Percentiles rank a stretch among this genome's conserved stretches.
These are phyloP conservation scores for Vitis hybrid DNA, from an alignment of 177 flowering plant genomes.

Conservation along the genomic window DNA sequence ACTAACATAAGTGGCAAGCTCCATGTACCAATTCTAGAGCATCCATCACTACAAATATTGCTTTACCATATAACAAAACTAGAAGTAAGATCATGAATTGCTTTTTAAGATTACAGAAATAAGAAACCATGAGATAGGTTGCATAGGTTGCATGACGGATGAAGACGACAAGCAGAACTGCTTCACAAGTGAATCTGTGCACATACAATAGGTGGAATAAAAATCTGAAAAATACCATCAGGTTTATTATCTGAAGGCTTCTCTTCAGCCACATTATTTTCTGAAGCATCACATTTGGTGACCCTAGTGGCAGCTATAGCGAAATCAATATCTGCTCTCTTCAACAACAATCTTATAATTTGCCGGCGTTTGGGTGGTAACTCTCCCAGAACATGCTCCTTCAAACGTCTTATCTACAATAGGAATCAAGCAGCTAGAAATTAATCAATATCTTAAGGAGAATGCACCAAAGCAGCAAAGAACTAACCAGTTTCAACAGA, in stretches of 20 bases:
- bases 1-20: too few species aligned
- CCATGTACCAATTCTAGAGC: too few species aligned
- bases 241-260: slow-evolving; percentile 13
- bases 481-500: not conserved
- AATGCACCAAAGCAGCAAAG: not conserved
- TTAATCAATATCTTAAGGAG: not conserved
- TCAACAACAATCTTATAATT: slow-evolving; percentile 61
- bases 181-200: not conserved
- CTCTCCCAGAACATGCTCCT: slow-evolving; percentile 78
- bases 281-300: slow-evolving; percentile 21
- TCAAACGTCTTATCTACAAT: slow-evolving; percentile 84
- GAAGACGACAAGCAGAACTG: not conserved
- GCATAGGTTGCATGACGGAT: slow-evolving; percentile 1
- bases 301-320: slow-evolving; percentile 44
- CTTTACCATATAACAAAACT: not conserved
- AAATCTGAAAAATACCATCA: slow-evolving; percentile 32
- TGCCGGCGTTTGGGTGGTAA: slow-evolving; percentile 96
- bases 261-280: slow-evolving; percentile 29
- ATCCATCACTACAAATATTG: not conserved
- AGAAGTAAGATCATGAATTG: not conserved
- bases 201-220: not conserved
- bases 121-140: not conserved
- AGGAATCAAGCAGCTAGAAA: slow-evolving; percentile 1
- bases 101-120: not conserved
- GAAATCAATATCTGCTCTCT: slow-evolving; percentile 54